Percentiles rank a stretch among this genome's conserved stretches.
Evolutionary conservation across 306 rosid genomes (phyloP).

Genomic region (Abrus pulchellus): DNA sequence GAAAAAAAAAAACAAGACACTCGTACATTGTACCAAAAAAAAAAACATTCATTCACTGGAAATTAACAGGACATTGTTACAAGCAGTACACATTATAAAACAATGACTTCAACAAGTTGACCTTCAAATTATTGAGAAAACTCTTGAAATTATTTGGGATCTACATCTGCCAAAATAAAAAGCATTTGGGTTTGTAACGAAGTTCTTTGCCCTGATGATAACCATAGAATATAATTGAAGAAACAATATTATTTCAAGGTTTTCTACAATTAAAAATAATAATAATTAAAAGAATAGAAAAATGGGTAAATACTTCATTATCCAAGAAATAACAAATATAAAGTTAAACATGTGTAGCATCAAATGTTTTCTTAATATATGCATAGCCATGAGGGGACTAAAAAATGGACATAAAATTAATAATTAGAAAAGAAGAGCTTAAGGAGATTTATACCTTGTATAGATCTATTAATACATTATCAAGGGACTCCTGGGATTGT

Average conservation of each 20-base stretch:
- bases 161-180: neutral
- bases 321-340: neutral
- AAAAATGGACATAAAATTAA: neutral
- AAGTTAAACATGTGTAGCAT: neutral
- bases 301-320: neutral
- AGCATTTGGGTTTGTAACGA: neutral
- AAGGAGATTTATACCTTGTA: conserved; percentile 69
- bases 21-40: neutral
- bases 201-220: neutral
- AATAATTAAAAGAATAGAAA: neutral
- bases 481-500: conserved; percentile 94
- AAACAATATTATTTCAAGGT: neutral
- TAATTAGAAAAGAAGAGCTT: neutral
- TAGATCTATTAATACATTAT: conserved; percentile 88
- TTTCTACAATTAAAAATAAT: neutral
- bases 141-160: neutral
- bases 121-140: conserved; percentile 10
- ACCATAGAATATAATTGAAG: neutral
- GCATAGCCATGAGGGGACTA: neutral
- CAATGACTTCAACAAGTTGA: neutral
- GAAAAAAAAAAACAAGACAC: neutral
- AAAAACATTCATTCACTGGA: neutral
- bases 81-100: neutral
- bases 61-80: neutral
- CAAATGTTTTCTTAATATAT: neutral